phyloP scores from a whole-genome alignment of 2,329 filamentous ascomycete genomes.

The Dactylonectria estremocensis region DNA sequence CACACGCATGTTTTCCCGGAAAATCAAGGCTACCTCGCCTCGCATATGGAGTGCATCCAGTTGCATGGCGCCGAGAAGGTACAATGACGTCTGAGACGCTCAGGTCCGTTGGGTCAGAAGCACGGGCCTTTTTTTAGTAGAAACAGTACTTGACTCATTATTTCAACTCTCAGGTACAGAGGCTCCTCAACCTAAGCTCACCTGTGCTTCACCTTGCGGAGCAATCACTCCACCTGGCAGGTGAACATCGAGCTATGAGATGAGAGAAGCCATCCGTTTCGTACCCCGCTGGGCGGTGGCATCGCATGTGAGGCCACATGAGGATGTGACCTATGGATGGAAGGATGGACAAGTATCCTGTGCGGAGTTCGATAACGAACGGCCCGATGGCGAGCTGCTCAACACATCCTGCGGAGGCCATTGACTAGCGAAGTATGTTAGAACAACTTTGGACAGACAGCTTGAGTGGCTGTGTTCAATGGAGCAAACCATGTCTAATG shows the following conservation, averaged over 20 bases:
- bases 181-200: background rate
- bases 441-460: slow-evolving; percentile 11
- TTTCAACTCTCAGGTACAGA: slow-evolving; percentile 8
- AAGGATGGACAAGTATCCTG: background rate
- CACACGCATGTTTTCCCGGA: slow-evolving; percentile 45
- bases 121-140: slow-evolving; percentile 18
- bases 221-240: background rate
- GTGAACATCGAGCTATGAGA: background rate
- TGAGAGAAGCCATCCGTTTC: background rate
- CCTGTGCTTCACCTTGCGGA: background rate
- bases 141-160: background rate
- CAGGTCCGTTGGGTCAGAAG: slow-evolving; percentile 33
- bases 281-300: slow-evolving; percentile 10
- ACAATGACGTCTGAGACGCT: slow-evolving; percentile 43
- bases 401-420: slow-evolving; percentile 18
- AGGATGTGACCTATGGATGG: slow-evolving; percentile 17
- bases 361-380: slow-evolving; percentile 34
- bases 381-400: slow-evolving; percentile 41
- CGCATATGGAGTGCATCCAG: slow-evolving; percentile 44
- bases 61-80: slow-evolving; percentile 38
- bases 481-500: slow-evolving; percentile 19
- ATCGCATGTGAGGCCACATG: slow-evolving; percentile 28
- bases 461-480: slow-evolving; percentile 20
- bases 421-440: slow-evolving; percentile 12
- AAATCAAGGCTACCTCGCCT: slow-evolving; percentile 45